Percentiles rank a stretch among this genome's conserved stretches.
Conservation (phyloP, 768 basidiomycete genomes). For the Pulveroboletus sp. region DNA sequence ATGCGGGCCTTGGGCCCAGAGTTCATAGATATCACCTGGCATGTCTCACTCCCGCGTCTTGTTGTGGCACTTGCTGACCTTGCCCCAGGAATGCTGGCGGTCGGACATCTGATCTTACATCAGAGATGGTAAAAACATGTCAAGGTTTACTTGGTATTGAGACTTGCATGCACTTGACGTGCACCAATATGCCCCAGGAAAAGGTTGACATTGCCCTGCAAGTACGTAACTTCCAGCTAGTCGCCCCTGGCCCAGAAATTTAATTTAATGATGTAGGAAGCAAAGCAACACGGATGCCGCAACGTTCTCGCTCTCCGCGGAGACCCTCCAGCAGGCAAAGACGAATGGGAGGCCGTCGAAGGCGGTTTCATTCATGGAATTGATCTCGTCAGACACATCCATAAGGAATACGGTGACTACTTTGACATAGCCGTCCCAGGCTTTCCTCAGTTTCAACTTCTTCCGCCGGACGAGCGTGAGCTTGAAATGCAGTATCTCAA, state of each 20-base stretch:
- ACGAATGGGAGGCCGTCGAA: slow-evolving; percentile 90
- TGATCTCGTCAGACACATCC: slow-evolving; percentile 90
- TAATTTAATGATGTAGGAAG: slow-evolving; percentile 56
- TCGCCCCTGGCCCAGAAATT: slow-evolving; percentile 3
- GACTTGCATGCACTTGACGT: slow-evolving; percentile 98
- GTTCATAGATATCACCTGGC: slow-evolving; percentile 98
- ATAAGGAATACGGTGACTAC: slow-evolving; percentile 78
- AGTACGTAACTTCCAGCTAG: slow-evolving; percentile 47
- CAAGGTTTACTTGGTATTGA: slow-evolving; percentile 92
- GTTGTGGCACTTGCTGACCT: slow-evolving; percentile 2
- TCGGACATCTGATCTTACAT: slow-evolving; percentile 89
- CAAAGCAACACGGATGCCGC: slow-evolving; percentile 83
- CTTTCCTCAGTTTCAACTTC: slow-evolving; percentile 79
- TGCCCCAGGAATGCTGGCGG: slow-evolving; percentile 89
- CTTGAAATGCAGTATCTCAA: slow-evolving; percentile 85
- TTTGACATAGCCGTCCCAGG: slow-evolving; percentile 95
- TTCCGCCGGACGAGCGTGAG: slow-evolving; percentile 70
- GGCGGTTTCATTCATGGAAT: slow-evolving; percentile 89
- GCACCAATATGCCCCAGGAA: slow-evolving; percentile 96
- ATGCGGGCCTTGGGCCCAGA: slow-evolving; percentile 95
- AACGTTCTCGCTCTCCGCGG: slow-evolving; percentile 94
- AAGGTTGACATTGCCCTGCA: slow-evolving; percentile 90
- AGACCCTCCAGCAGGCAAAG: slow-evolving; percentile 85
- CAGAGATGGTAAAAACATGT: slow-evolving; percentile 92
- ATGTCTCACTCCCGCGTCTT: slow-evolving; percentile 14